Percentiles rank a stretch among this genome's conserved stretches.
Conservation (phyloP, 129 eudicot genomes). For the Centaurea solstitialis region DNA sequence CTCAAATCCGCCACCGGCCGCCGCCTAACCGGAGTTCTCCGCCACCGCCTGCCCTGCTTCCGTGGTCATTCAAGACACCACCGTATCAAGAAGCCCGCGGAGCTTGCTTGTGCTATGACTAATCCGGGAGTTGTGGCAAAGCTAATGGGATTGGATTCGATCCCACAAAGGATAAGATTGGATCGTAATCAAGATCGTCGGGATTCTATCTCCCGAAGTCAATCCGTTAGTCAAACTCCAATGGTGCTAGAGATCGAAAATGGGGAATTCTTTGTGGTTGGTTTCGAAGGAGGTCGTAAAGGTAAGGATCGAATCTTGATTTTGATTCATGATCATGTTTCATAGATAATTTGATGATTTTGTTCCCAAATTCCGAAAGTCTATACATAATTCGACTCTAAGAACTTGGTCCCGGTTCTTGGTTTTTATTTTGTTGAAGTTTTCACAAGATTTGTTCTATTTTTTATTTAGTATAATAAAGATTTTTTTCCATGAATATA, state of each 20-base stretch:
- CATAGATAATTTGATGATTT: conserved; percentile 18
- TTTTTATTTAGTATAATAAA: not conserved
- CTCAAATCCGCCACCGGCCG: conserved; percentile 24
- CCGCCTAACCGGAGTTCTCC: conserved; percentile 40
- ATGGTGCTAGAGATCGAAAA: conserved; percentile 50
- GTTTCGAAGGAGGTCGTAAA: conserved; percentile 47
- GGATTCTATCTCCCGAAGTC: conserved; percentile 15
- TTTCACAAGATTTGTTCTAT: conserved; percentile 34
- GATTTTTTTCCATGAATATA: not conserved
- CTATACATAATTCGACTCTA: conserved; percentile 26
- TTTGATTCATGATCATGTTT: not conserved
- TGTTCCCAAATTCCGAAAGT: not conserved
- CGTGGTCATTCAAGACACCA: conserved; percentile 41
- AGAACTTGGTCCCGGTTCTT: conserved; percentile 50
- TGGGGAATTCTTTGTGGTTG: conserved; percentile 63
- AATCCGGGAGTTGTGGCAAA: conserved; percentile 65
- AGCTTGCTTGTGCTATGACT: not conserved
- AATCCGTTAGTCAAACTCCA: conserved; percentile 35
- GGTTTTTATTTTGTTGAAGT: conserved; percentile 35
- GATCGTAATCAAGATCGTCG: conserved; percentile 15
- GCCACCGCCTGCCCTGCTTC: conserved; percentile 55
- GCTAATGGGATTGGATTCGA: conserved; percentile 75
- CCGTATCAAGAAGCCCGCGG: conserved; percentile 24
- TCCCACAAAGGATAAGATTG: conserved; percentile 36
- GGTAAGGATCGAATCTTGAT: conserved; percentile 14